phyloP scores from a whole-genome alignment of 108 stramenopile species.

The Asterionellopsis glacialis region DNA sequence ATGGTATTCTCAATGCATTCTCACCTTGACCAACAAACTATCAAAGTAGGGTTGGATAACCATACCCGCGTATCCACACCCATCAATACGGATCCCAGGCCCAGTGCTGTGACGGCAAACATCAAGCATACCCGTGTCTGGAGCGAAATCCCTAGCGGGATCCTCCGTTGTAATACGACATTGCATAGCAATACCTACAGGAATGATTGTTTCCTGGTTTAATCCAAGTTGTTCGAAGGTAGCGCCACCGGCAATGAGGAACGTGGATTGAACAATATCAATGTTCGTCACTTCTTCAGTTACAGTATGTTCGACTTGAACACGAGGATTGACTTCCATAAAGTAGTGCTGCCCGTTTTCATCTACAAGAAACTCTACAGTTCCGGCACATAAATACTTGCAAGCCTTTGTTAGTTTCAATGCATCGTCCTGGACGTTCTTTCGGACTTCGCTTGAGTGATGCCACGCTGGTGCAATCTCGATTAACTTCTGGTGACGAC shows the following conservation, averaged over 20 bases:
- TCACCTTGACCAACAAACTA: too few relatives aligned
- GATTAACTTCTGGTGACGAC: constrained; percentile 89
- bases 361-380: constrained; percentile 96
- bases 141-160: constrained; percentile 79
- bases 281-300: constrained; percentile 87
- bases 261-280: constrained; percentile 92
- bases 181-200: constrained; percentile 88
- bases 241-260: constrained; percentile 86
- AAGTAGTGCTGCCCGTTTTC: constrained; percentile 84
- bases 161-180: constrained; percentile 95
- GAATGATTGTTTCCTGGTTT: constrained; percentile 56
- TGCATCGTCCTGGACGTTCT: constrained; percentile 75
- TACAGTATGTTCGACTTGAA: constrained; percentile 91
- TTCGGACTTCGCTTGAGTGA: constrained; percentile 56
- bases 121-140: constrained; percentile 89
- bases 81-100: too few relatives aligned
- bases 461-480: constrained; percentile 77
- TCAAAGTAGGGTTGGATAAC: too few relatives aligned
- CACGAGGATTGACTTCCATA: constrained; percentile 90
- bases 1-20: too few relatives aligned
- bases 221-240: constrained; percentile 68
- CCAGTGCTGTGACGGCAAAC: constrained; percentile 55
- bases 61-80: too few relatives aligned
- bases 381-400: constrained; percentile 92
- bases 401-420: constrained; percentile 49